phyloP scores from a whole-genome alignment of 768 basidiomycete species.

The Tubosaeta sp. region DNA sequence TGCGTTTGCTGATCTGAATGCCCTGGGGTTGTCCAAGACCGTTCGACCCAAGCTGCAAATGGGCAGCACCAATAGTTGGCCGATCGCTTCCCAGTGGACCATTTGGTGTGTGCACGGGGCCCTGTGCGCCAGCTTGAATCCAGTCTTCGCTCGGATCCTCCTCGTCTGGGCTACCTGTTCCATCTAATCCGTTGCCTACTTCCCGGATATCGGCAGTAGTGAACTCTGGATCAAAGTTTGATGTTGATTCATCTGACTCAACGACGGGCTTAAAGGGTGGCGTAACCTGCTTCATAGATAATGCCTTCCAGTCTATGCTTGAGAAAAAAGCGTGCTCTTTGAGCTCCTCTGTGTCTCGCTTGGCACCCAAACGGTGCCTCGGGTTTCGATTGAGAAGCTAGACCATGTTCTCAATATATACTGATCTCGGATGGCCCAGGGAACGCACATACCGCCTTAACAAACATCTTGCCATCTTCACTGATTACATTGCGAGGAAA shows the following conservation, averaged over 20 bases:
- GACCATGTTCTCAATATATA: constrained; percentile 11
- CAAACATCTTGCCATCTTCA: constrained; percentile 98
- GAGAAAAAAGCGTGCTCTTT: constrained; percentile 96
- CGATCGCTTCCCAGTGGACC: constrained; percentile 72
- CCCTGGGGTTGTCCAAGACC: constrained; percentile 21
- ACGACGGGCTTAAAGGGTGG: constrained; percentile 98
- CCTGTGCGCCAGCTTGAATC: constrained; percentile 33
- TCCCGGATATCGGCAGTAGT: constrained; percentile 87
- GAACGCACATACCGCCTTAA: constrained; percentile 79
- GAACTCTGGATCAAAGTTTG: constrained; percentile 98
- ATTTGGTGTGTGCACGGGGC: constrained; percentile 57
- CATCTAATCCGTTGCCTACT: constrained; percentile 51
- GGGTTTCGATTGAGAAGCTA: constrained; percentile 98
- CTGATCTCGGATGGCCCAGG: constrained; percentile 7
- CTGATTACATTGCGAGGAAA: constrained; percentile 96
- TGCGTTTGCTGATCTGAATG: constrained; percentile 53
- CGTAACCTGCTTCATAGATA: constrained; percentile 83
- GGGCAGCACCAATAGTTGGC: constrained; percentile 9
- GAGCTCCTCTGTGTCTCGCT: constrained; percentile 86
- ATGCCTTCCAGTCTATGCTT: constrained; percentile 85
- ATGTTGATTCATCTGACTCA: constrained; percentile 96
- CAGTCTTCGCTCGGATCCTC: constrained; percentile 69
- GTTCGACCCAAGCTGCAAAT: constrained; percentile 16
- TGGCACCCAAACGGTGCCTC: constrained; percentile 92
- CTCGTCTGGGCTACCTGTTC: constrained; percentile 42